These are phyloP conservation scores for Leonotis leonurus DNA, from an alignment of 257 asterid species.

Conservation along the genomic window DNA sequence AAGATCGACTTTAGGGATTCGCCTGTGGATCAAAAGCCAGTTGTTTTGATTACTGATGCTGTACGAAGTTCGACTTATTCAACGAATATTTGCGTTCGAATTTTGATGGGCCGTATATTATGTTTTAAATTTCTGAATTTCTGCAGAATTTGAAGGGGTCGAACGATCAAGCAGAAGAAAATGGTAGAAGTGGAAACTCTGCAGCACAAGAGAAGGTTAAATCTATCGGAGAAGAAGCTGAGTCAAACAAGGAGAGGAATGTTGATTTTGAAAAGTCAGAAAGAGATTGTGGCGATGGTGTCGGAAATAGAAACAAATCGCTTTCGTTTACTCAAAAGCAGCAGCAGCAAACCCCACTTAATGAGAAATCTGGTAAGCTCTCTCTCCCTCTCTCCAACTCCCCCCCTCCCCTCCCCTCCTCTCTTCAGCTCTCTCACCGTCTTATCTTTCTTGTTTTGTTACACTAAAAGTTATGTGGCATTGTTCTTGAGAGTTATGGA, in stretches of 20 bases:
- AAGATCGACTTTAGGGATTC: conserved; percentile 27
- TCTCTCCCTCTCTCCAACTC: neutral
- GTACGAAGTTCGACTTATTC: conserved; percentile 28
- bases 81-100: neutral
- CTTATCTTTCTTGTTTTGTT: too few species aligned
- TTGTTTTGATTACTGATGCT: conserved; percentile 22
- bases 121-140: neutral
- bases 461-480: neutral
- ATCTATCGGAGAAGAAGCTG: conserved; percentile 28
- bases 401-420: too few species aligned
- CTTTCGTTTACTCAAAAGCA: conserved; percentile 32
- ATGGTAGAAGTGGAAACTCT: conserved; percentile 19
- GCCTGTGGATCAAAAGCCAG: conserved; percentile 40
- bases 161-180: conserved; percentile 36
- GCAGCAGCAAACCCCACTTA: conserved; percentile 23
- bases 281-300: conserved; percentile 31
- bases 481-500: neutral
- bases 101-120: neutral
- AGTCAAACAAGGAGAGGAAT: conserved; percentile 28
- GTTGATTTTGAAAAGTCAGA: conserved; percentile 63
- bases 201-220: conserved; percentile 29
- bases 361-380: conserved; percentile 55
- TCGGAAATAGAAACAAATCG: conserved; percentile 21
- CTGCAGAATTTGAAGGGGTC: conserved; percentile 39
- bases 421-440: too few species aligned